Conservation (phyloP, 345 rosid species). For the Brassica incana region DNA sequence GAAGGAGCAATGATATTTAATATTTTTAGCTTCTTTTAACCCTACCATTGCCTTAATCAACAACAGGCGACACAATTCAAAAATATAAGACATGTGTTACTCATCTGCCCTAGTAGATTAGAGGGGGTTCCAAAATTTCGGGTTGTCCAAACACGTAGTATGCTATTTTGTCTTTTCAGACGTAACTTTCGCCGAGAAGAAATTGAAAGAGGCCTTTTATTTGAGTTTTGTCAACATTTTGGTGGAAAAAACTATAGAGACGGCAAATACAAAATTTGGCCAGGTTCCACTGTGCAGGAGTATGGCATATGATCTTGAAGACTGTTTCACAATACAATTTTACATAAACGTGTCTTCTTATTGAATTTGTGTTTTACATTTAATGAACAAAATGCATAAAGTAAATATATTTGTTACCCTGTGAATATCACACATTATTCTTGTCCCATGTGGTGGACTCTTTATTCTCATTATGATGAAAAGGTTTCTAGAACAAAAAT, state of each 20-base stretch:
- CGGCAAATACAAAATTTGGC: slow-evolving; percentile 28
- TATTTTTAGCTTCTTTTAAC: neutral
- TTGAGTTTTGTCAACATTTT: slow-evolving; percentile 12
- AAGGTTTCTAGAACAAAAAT: slow-evolving; percentile 21
- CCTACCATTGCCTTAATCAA: neutral
- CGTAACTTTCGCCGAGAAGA: neutral
- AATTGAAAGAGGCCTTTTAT: neutral
- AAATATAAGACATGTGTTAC: neutral
- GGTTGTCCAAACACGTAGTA: neutral
- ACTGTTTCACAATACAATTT: slow-evolving; percentile 15
- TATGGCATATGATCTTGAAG: slow-evolving; percentile 4
- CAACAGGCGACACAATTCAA: neutral
- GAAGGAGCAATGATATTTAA: too few relatives aligned
- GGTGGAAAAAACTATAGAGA: slow-evolving; percentile 23
- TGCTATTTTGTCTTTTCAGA: neutral
- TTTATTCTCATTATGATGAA: slow-evolving; percentile 9
- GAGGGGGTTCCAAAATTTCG: neutral
- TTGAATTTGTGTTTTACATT: neutral
- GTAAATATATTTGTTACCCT: slow-evolving; percentile 1
- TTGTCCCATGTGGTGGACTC: slow-evolving; percentile 15
- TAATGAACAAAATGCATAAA: neutral
- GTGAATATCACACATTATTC: slow-evolving; percentile 13
- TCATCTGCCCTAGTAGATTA: neutral
- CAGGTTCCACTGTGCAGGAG: slow-evolving; percentile 30
- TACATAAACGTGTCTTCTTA: slow-evolving; percentile 14